Evolutionary conservation across 108 stramenopile species (phyloP).

Genomic region (Skeletonema costatum): DNA sequence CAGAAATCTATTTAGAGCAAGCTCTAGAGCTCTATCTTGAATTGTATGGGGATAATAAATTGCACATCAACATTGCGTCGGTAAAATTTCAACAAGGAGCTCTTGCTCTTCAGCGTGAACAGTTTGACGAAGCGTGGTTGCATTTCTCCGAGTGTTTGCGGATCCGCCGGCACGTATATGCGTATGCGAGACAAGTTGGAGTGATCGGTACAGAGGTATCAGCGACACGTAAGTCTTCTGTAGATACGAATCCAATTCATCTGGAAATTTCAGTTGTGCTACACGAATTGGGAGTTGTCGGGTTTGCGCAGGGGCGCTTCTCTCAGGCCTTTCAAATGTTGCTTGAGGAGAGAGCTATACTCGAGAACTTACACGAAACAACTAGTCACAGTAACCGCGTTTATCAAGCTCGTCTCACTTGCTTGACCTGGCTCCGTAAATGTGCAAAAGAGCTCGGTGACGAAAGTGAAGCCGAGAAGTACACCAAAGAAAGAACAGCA

Average conservation of each 20-base stretch:
- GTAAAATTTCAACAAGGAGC: conserved; percentile 77
- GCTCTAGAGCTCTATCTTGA: conserved; percentile 64
- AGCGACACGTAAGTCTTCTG: conserved; percentile 8
- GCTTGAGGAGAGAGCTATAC: conserved; percentile 43
- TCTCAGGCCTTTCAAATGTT: conserved; percentile 47
- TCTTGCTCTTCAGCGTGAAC: conserved; percentile 58
- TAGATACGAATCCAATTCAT: conserved; percentile 57
- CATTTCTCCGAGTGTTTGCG: conserved; percentile 55
- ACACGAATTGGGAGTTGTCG: conserved; percentile 64
- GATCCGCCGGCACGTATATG: conserved; percentile 61
- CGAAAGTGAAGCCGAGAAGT: conserved; percentile 25
- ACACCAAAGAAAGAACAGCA: conserved; percentile 35
- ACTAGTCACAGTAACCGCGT: conserved; percentile 44
- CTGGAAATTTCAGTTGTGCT: conserved; percentile 66
- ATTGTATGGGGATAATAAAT: conserved; percentile 59
- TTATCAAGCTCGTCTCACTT: conserved; percentile 58
- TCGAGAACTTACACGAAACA: conserved; percentile 51
- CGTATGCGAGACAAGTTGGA: conserved; percentile 40
- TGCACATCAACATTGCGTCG: conserved; percentile 70
- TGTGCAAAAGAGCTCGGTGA: conserved; percentile 62
- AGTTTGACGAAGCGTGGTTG: conserved; percentile 55
- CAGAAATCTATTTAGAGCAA: conserved; percentile 58
- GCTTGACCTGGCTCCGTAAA: conserved; percentile 68
- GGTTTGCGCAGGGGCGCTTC: conserved; percentile 49
- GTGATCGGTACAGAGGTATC: background rate